Base-by-base conservation (phyloP, 2,329 filamentous ascomycete species). In the Beauveria bassiana region DNA sequence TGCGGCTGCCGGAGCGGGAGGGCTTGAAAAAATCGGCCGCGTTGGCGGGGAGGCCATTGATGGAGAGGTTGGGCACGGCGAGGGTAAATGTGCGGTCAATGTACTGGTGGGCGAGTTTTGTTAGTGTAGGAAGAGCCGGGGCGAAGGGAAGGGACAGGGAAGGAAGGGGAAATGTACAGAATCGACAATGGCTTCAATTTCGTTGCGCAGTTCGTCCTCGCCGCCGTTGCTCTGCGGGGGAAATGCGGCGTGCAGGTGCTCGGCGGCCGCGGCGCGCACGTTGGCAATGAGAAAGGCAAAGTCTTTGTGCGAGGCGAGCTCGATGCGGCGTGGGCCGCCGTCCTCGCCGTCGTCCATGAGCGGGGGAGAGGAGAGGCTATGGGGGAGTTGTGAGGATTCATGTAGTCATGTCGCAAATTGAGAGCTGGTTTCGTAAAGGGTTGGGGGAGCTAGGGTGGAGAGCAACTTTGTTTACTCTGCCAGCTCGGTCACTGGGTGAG, bases 291-390 rank as follows among this genome's bases (percentile, higher is more conserved):
- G 82, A 74, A 87, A 90, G 61, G 81, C 76, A 40, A 93, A 80
- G 74, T 93, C 90, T 54, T 88, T 85, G 47, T 86, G 83, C n/a
- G 83, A 82, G 76, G 93, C 89, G 57, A 93, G 84, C 76, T 93
- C 90, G 72, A 93, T 89, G 75, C 86, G 88, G 72, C 90, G 86
- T 74, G 91, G 85, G 66, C 74, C 73, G 66, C 74, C 73, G 43
- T 77, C 71, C 40, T 71, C 68, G 64, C 72, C 71, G 52, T 55
- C 52, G 34, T 61, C 60, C 52, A 56, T 61, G 45, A 18, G 26
- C 26, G 42, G n/a, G 3, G 52, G 22, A 14, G 5, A 24, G n/a
- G 20, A 24, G 31, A 16, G 45, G 10, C 34, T 16, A 14, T 38
- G 34, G 34, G 34, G 16, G 34, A 16, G 12, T 38, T 38, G 34